Evolutionary conservation across 2,329 filamentous ascomycete species (phyloP), one percentile per base, ranked within the genome.

Genomic region (Venturia carpophila): DNA sequence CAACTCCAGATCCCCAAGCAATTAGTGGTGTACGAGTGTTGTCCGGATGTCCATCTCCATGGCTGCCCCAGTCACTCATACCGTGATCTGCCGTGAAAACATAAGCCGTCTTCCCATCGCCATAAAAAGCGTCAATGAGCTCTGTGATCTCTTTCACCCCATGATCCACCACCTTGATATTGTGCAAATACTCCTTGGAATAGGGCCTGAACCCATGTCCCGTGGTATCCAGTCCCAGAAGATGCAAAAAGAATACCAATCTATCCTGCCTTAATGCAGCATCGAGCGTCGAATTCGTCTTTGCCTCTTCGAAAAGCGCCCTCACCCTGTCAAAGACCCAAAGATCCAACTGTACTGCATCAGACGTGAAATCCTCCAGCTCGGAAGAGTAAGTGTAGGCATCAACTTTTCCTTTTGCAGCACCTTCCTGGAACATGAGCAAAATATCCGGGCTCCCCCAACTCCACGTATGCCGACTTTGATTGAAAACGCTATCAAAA

Each of bases 21-120:
- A 99, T 90, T 41, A 99, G 79, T 0, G 94, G 94, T 0, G 94
- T 99, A 62, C 94, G 85, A 3, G 94, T 99, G 71, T 97, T 99
- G 75, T 99, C 90, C 0, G 94, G 94, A 76, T 99, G 92, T 9
- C 94, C 94, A 75, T 99, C 94, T 45, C 95, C 95, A 74, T 99
- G 95, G 70, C 92, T 97, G n/a, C 95, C 94, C 88, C 90, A 97
- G 76, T 99, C 94, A 72, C 91, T 97, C 94, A 99, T 99, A 21
- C 94, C 94, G 75, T 99, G 94, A 73, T 99, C 94, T 9, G 94
- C 94, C 1, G 95, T 99, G 73, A 99, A 99, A 19, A 99, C 85
- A 74, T 93, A 99, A 0, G 95, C 91, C 0, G 94, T 97, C 75
- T 94, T 87, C 64, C 84, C 88, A 68, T 86, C 85, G 70, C 79